Base-by-base conservation (phyloP, 2,329 filamentous ascomycete species). In the Paraconiothyrium brasiliense region DNA sequence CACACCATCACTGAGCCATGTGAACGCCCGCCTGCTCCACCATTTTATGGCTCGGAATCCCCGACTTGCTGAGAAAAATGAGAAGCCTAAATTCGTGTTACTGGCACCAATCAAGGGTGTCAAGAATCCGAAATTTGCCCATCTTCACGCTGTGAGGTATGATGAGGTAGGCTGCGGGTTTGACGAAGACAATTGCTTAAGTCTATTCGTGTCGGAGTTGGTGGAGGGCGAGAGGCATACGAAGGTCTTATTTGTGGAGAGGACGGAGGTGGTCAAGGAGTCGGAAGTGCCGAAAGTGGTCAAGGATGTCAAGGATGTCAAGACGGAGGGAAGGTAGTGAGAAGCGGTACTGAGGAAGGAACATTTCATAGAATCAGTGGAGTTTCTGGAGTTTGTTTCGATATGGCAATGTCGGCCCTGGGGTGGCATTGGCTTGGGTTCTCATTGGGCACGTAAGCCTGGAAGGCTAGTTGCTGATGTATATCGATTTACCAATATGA, bases 141-240 rank as follows among this genome's bases (percentile, higher is more conserved):
- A 30, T n/a, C 16, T 59, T n/a, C 57, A 59, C 27, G 39, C 57
- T 7, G 49, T 54, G 1, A 41, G 49, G 27, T 59, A 59, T 32
- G 49, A 32, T 13, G 57, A 59, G 57, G 50, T 59, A 30, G 57
- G 57, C 3, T 47, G 32, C 4, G 49, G 57, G 13, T 54, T 59
- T 9, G 57, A 59, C 24, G 41, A 27, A n/a, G 39, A 54, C 13
- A 20, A 41, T 10, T 59, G 57, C 7, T 41, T 59, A 20, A 47
- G 39, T 13, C n/a, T 59, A 16, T 59, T 39, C 41, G 43, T 48
- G 30, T 34, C 34, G 20, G 32, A 54, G 32, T 22, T 59, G 6
- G 32, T 59, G 20, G 57, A 37, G 7, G 32, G 35, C 10, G 48
- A 48, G 49, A 20, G 50, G 7, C 51, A 47, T 30, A 39, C 30